These are phyloP conservation scores for Glarea lozoyensis DNA, from an alignment of 495 filamentous ascomycete genomes.

Conservation along the genomic window DNA sequence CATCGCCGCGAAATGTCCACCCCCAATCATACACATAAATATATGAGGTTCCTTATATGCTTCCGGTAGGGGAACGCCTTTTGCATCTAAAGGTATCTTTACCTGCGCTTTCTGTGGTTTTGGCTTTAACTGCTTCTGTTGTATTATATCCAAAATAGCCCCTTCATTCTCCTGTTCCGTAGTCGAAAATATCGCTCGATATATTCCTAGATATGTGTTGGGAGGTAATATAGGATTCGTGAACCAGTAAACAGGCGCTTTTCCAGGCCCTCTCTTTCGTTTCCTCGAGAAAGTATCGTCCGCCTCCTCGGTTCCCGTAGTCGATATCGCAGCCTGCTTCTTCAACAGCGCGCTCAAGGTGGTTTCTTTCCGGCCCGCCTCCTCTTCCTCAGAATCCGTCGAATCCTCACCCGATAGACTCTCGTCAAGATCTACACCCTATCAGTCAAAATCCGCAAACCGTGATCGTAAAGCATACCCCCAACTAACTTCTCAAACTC, in stretches of 20 bases:
- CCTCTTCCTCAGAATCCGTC: constrained; percentile 42
- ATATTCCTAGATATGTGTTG: constrained; percentile 76
- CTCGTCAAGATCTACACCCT: constrained; percentile 57
- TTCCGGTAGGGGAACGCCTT: constrained; percentile 38
- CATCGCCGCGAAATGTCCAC: constrained; percentile 96
- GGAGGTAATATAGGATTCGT: constrained; percentile 61
- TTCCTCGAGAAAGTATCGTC: constrained; percentile 21
- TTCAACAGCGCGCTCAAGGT: constrained; percentile 67
- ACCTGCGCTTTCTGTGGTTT: constrained; percentile 45
- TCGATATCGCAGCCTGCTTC: constrained; percentile 67
- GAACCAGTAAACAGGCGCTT: constrained; percentile 79
- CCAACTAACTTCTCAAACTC: constrained; percentile 82
- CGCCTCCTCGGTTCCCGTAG: constrained; percentile 40
- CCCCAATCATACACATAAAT: constrained; percentile 97
- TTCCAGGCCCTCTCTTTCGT: constrained; percentile 49
- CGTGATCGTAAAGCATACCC: constrained; percentile 12
- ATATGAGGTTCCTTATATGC: constrained; percentile 63
- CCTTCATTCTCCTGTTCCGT: constrained; percentile 58
- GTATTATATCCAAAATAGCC: constrained; percentile 54
- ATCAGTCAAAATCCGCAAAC: constrained; percentile 2
- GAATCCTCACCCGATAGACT: constrained; percentile 79
- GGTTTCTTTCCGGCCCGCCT: constrained; percentile 42
- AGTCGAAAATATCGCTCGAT: constrained; percentile 70
- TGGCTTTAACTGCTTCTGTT: constrained; percentile 65
- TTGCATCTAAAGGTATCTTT: constrained; percentile 23